Conservation (phyloP, 768 basidiomycete genomes). For the Lactarius quietus region DNA sequence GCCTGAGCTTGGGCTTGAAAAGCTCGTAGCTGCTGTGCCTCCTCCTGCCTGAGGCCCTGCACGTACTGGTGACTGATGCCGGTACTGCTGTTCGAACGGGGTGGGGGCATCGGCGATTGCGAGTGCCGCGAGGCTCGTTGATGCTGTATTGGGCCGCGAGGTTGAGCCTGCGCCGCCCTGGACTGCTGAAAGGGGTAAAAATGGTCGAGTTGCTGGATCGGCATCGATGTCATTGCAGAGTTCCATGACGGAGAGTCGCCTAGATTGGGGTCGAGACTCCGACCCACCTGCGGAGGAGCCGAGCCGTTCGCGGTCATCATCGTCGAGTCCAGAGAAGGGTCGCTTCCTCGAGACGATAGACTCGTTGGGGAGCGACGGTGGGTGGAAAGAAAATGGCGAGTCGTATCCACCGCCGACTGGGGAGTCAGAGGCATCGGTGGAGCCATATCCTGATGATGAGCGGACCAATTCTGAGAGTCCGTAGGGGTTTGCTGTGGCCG, state of each 20-base stretch:
- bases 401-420: constrained; percentile 40
- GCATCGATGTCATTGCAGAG: constrained; percentile 74
- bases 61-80: constrained; percentile 38
- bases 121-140: constrained; percentile 37
- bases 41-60: constrained; percentile 42
- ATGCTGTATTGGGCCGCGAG: constrained; percentile 34
- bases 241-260: constrained; percentile 81
- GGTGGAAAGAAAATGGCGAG: constrained; percentile 78
- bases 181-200: constrained; percentile 41
- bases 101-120: constrained; percentile 44
- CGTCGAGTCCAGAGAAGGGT: constrained; percentile 57
- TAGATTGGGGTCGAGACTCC: constrained; percentile 75
- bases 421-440: constrained; percentile 32
- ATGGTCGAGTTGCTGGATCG: constrained; percentile 44
- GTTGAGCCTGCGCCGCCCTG: constrained; percentile 31
- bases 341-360: constrained; percentile 54
- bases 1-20: constrained; percentile 28
- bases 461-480: constrained; percentile 38
- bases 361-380: constrained; percentile 47
- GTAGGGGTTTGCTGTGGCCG: constrained; percentile 29
- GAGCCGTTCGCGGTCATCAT: constrained; percentile 41
- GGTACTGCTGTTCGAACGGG: constrained; percentile 25
- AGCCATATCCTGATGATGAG: constrained; percentile 31
- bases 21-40: constrained; percentile 27
- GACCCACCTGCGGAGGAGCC: constrained; percentile 46